Base-by-base conservation (phyloP, 306 rosid species). In the Rosa persica region DNA sequence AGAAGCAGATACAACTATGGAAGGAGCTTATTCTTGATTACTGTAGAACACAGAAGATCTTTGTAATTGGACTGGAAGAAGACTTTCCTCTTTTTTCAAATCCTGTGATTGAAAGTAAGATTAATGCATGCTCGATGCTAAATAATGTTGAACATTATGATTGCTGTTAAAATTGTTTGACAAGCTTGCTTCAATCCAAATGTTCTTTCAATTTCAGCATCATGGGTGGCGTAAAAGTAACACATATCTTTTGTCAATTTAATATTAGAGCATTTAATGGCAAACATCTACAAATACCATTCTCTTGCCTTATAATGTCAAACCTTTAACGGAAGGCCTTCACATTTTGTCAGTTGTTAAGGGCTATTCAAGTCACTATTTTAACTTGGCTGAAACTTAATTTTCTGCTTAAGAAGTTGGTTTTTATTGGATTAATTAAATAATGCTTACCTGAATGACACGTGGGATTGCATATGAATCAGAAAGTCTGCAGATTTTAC, bases 1-100 rank as follows among this genome's bases (percentile, higher is more conserved):
- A 92, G 82, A 94, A 94, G 85, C 98, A 94, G 83, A 55, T 90
- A 66, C 97, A 92, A 55, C 85, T 94, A 5, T 94, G 97, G 98
- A 94, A 90, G 87, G 98, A 92, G 30, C 98, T 94, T 66, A 92
- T 94, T 81, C 80, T 94, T 71, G 97, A 94, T 78, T 94, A 84
- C 73, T 94, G 98, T 82, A 88, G 73, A 83, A 84, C 88, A 39
- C 94, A 89, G 58, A 90, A 92, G 88, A 75, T 90, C 76, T 94
- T 94, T 89, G 88, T 90, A 12, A 80, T 94, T 75, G 93, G 81
- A 36, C 83, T 88, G 76, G 97, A 88, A 82, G 96, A 92, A 79
- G 97, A 94, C 23, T 92, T 94, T 81, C 93, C 93, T 47, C 81
- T 94, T 5, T 94, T 92, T 85, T 85, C 94, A 70, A 94, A 94